These are phyloP conservation scores for Pythium sukuiense DNA, from an alignment of 352 stramenopile genomes.

Conservation along the genomic window DNA sequence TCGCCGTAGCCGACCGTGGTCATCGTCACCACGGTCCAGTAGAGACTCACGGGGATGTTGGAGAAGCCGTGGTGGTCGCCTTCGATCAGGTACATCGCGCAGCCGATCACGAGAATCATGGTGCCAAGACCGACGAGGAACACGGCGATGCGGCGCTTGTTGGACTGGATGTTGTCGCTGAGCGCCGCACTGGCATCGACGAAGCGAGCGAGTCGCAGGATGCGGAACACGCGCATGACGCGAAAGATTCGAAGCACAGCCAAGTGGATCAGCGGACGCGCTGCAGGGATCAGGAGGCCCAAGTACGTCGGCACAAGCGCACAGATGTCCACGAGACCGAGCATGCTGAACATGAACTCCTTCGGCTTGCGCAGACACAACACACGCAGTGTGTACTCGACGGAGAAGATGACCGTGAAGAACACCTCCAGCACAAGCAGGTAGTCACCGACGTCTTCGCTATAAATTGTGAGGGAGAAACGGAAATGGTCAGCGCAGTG, in stretches of 20 bases:
- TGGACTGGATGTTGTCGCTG: slow-evolving; percentile 77
- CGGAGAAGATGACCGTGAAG: slow-evolving; percentile 78
- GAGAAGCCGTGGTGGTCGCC: slow-evolving; percentile 64
- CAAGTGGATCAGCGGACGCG: slow-evolving; percentile 66
- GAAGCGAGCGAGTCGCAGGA: slow-evolving; percentile 71
- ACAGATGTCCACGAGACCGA: slow-evolving; percentile 76
- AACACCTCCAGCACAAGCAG: slow-evolving; percentile 69
- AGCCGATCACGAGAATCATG: slow-evolving; percentile 79
- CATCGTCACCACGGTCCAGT: slow-evolving; percentile 88
- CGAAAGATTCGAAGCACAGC: slow-evolving; percentile 78
- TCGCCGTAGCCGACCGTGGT: slow-evolving; percentile 88
- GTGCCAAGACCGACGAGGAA: slow-evolving; percentile 77
- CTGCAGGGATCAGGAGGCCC: slow-evolving; percentile 59
- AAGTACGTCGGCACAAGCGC: slow-evolving; percentile 82
- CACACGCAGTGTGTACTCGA: slow-evolving; percentile 75
- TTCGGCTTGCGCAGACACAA: slow-evolving; percentile 56
- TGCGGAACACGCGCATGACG: slow-evolving; percentile 77
- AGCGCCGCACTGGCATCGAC: slow-evolving; percentile 69
- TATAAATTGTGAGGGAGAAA: slow-evolving; percentile 11
- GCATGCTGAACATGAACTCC: slow-evolving; percentile 67
- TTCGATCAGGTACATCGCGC: slow-evolving; percentile 84
- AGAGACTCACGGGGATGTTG: slow-evolving; percentile 88
- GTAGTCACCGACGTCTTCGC: slow-evolving; percentile 60
- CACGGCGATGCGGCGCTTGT: slow-evolving; percentile 75
- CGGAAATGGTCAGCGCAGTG: background rate